Percentiles rank a stretch among this genome's conserved stretches.
phyloP scores from a whole-genome alignment of 208 protist species.

The Leishmania major region DNA sequence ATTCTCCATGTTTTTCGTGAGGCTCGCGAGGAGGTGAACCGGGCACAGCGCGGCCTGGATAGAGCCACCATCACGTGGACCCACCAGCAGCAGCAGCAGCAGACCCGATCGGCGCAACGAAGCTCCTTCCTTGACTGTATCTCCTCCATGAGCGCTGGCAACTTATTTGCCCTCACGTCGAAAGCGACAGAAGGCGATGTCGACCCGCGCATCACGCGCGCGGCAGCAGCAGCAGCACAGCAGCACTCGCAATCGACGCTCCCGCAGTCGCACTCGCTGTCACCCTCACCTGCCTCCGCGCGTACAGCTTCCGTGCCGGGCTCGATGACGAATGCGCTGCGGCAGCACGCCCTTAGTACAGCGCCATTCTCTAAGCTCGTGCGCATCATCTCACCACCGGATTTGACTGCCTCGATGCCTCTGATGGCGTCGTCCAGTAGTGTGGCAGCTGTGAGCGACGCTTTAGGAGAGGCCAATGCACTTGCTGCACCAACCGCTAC shows the following conservation, averaged over 20 bases:
- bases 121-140: background rate
- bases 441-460: background rate
- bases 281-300: background rate
- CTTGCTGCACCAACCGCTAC: background rate
- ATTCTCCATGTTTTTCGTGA: slow-evolving; percentile 21
- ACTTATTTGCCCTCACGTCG: background rate
- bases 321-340: background rate
- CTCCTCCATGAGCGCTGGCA: background rate
- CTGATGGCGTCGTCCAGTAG: background rate
- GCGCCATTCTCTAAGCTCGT: background rate
- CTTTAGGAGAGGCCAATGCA: background rate
- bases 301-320: background rate
- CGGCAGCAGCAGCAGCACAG: background rate
- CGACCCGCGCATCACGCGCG: background rate
- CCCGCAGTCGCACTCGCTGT: background rate
- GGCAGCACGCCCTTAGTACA: background rate
- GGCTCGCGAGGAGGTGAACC: slow-evolving; percentile 22
- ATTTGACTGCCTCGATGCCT: background rate
- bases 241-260: background rate
- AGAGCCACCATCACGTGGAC: slow-evolving; percentile 13
- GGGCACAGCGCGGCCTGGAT: slow-evolving; percentile 20
- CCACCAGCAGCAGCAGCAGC: slow-evolving; percentile 14
- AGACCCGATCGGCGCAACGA: background rate
- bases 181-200: background rate
- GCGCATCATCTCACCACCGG: background rate